Evolutionary conservation across 768 basidiomycete species (phyloP).

Genomic region (Boletales sp.): DNA sequence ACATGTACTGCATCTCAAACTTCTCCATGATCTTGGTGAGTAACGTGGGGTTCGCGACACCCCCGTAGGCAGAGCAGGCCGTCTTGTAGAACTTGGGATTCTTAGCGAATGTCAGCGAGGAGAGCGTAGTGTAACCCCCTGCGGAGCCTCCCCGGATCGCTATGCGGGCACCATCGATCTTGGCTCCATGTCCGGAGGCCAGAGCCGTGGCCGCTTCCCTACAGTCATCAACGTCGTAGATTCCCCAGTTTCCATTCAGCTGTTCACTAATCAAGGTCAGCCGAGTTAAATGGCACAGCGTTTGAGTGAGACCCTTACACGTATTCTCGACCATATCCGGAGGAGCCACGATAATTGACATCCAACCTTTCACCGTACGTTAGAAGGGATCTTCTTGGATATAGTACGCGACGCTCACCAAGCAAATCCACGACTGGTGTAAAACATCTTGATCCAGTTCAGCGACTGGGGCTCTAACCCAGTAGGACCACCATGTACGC

Average conservation of each 20-base stretch:
- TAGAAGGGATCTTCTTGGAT: neutral
- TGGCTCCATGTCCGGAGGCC: slow-evolving; percentile 33
- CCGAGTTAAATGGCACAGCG: neutral
- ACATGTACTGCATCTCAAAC: slow-evolving; percentile 56
- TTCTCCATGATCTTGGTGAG: slow-evolving; percentile 65
- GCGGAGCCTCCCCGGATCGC: slow-evolving; percentile 70
- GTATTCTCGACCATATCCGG: slow-evolving; percentile 67
- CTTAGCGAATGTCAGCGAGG: slow-evolving; percentile 42
- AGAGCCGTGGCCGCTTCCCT: slow-evolving; percentile 30
- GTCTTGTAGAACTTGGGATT: slow-evolving; percentile 58
- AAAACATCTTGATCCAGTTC: slow-evolving; percentile 54
- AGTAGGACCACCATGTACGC: slow-evolving; percentile 73
- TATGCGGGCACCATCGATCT: slow-evolving; percentile 58
- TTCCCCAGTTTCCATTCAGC: slow-evolving; percentile 64
- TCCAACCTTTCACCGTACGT: slow-evolving; percentile 46
- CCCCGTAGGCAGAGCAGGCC: slow-evolving; percentile 58
- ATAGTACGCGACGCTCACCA: slow-evolving; percentile 42
- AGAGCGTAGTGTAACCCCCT: slow-evolving; percentile 67
- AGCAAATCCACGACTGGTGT: slow-evolving; percentile 64
- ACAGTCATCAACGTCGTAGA: slow-evolving; percentile 65
- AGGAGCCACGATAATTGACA: slow-evolving; percentile 74
- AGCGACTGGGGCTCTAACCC: slow-evolving; percentile 41
- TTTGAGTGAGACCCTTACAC: slow-evolving; percentile 31
- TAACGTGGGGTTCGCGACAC: slow-evolving; percentile 51
- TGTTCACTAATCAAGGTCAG: slow-evolving; percentile 36